Evolutionary conservation across 768 basidiomycete species (phyloP).

Genomic region (Suillus fuscotomentosus): DNA sequence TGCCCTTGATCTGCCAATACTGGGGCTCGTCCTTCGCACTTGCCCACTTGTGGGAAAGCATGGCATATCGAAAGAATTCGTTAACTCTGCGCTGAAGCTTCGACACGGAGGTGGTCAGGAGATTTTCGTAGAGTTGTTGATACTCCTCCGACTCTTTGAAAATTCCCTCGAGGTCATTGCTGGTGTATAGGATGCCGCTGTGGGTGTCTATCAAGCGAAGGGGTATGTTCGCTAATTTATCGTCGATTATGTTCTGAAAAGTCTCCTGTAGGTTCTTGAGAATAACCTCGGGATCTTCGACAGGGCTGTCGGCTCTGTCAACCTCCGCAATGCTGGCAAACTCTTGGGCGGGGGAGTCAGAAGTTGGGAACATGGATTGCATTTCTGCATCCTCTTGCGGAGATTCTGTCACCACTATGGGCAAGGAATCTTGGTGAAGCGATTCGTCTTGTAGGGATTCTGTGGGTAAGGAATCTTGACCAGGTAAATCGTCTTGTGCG

Average conservation of each 20-base stretch:
- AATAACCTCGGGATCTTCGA: neutral
- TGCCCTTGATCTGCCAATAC: constrained; percentile 9
- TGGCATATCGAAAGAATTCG: constrained; percentile 10
- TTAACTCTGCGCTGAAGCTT: constrained; percentile 4
- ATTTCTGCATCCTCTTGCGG: neutral
- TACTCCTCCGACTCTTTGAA: constrained; percentile 3
- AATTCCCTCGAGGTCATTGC: neutral
- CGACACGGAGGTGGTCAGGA: neutral
- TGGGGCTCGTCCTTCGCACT: constrained; percentile 12
- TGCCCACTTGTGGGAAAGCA: constrained; percentile 11
- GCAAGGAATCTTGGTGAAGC: neutral
- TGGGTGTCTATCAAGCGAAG: constrained; percentile 4
- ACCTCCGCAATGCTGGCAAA: neutral
- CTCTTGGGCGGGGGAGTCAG: neutral
- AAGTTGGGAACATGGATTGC: neutral
- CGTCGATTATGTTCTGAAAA: constrained; percentile 1
- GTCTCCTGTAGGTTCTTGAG: neutral
- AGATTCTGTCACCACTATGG: neutral
- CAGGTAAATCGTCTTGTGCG: neutral
- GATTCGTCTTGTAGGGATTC: neutral
- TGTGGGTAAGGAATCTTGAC: no score
- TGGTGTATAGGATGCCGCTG: neutral
- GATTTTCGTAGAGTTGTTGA: neutral
- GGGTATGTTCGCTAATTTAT: constrained; percentile 4
- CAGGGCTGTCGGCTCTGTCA: neutral